These are phyloP conservation scores for Microstroma glucosiphilum DNA, from an alignment of 1,284 basidiomycete species.

Conservation along the genomic window DNA sequence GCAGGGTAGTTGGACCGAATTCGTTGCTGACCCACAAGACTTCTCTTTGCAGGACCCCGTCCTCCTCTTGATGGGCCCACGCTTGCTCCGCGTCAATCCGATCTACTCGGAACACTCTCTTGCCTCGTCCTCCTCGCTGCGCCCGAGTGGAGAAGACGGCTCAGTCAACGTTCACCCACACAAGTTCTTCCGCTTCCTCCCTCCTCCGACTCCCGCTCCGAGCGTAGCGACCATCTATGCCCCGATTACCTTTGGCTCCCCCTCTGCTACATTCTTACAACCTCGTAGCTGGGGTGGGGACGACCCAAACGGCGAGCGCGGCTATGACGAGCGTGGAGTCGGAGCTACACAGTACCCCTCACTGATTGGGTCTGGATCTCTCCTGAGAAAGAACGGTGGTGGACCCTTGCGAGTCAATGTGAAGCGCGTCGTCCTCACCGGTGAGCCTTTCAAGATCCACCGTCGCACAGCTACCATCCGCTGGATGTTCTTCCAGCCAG, in stretches of 20 bases:
- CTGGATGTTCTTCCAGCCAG: slow-evolving; percentile 97
- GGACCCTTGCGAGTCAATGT: slow-evolving; percentile 78
- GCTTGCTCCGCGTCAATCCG: slow-evolving; percentile 75
- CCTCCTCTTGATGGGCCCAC: slow-evolving; percentile 79
- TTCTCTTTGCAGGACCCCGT: slow-evolving; percentile 66
- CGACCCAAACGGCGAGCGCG: slow-evolving; percentile 23
- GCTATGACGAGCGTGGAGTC: slow-evolving; percentile 45
- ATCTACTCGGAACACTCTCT: slow-evolving; percentile 81
- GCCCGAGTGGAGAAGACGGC: background rate
- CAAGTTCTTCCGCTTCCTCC: slow-evolving; percentile 90
- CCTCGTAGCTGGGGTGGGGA: slow-evolving; percentile 17
- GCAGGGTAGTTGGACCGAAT: background rate
- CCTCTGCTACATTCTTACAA: slow-evolving; percentile 35
- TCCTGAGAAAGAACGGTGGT: slow-evolving; percentile 67
- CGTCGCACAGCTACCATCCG: slow-evolving; percentile 94
- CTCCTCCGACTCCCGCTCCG: slow-evolving; percentile 65
- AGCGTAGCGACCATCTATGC: slow-evolving; percentile 71
- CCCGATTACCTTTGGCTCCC: slow-evolving; percentile 76
- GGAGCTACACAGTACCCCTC: slow-evolving; percentile 52
- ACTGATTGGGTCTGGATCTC: slow-evolving; percentile 83
- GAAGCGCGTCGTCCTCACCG: slow-evolving; percentile 86
- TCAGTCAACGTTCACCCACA: slow-evolving; percentile 53
- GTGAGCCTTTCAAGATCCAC: slow-evolving; percentile 95
- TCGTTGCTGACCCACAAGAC: slow-evolving; percentile 1
- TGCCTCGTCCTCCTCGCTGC: slow-evolving; percentile 8